phyloP scores from a whole-genome alignment of 2,329 filamentous ascomycete species.

The Ceratocystis harringtonii region DNA sequence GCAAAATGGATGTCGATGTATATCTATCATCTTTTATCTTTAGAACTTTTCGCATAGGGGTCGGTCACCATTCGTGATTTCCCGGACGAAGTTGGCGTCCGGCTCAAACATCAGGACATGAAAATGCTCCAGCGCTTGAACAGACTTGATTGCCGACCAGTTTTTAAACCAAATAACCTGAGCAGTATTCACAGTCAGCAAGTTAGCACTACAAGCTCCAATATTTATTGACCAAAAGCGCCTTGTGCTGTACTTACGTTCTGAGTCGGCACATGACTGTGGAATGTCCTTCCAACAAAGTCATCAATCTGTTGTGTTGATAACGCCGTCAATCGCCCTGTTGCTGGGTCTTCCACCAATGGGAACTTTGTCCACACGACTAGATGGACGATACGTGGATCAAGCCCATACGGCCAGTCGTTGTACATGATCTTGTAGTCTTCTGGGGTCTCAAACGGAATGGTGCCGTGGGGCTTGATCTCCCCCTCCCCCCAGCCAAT shows the following conservation, averaged over 20 bases:
- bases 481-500: conserved; percentile 44
- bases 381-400: conserved; percentile 61
- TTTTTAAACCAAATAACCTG: conserved; percentile 44
- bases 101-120: conserved; percentile 82
- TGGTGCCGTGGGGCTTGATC: neutral
- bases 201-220: neutral
- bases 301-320: conserved; percentile 50
- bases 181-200: neutral
- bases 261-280: conserved; percentile 33
- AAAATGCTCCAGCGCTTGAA: conserved; percentile 81
- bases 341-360: conserved; percentile 50
- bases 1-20: too few species aligned
- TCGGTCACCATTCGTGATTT: conserved; percentile 60
- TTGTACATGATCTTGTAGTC: conserved; percentile 69
- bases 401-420: conserved; percentile 89
- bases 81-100: conserved; percentile 49
- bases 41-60: conserved; percentile 39
- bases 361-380: conserved; percentile 89
- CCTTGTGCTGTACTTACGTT: conserved; percentile 30
- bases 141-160: conserved; percentile 69
- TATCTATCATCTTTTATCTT: neutral
- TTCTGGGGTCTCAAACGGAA: conserved; percentile 22
- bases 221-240: neutral
- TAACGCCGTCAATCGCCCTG: conserved; percentile 50
- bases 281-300: conserved; percentile 56